Base-by-base conservation (phyloP, 2,329 filamentous ascomycete genomes). In the Coniella lustricola region DNA sequence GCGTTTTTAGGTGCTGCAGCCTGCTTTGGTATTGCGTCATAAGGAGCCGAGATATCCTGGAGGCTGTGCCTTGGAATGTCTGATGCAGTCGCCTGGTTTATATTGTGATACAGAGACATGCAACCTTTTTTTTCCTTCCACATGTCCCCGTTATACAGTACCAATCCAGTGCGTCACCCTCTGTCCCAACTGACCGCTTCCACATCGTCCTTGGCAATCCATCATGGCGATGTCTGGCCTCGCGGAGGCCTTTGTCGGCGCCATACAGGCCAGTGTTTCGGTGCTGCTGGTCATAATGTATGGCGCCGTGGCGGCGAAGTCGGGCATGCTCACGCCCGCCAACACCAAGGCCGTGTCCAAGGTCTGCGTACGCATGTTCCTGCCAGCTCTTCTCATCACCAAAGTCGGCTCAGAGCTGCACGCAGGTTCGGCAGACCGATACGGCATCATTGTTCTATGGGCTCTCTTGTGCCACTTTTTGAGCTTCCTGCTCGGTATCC, bases 251-350 rank as follows among this genome's bases (percentile, higher is more conserved):
- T 42, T 42, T 22, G 25, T 42, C 9, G 39, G 39, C 25, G 72
- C 71, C 21, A 60, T 74, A 22, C 71, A 75, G 58, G 72, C 72
- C 21, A 67, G 64, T 42, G 56, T 74, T 22, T 73, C 71, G 1
- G 71, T 74, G 2, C 62, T 75, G 3, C 63, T 75, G 3, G 70
- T 72, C 20, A 70, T 75, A 20, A 62, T 54, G 17, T 72, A 71
- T 49, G 72, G 72, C 14, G 66, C 61, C 13, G 33, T 71, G 5
- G 67, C 71, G 0, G 68, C 68, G 1, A 59, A 62, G 33, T 59
- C 67, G 29, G 59, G 62, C 3, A 57, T 75, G 2, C 62, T 75
- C 4, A 61, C 64, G 33, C 54, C 60, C 20, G 39, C 48, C 3
- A 64, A 58, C 34, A 62, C 69, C 21, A 69, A 68, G 50, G 59